phyloP scores from a whole-genome alignment of 805 yeast genomes.

The Zygosaccharomyces rouxii region DNA sequence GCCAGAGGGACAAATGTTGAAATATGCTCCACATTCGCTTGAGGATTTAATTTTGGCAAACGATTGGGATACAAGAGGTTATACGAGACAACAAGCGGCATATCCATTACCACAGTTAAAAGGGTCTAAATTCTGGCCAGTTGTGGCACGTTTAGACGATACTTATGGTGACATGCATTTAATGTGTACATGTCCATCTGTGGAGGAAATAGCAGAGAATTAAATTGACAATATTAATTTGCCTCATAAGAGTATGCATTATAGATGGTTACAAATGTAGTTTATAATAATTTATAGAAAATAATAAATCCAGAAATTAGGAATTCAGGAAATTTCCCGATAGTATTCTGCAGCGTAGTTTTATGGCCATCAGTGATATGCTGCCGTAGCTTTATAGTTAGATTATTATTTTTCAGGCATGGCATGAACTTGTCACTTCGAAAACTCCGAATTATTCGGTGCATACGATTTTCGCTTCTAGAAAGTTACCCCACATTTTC shows the following conservation, averaged over 20 bases:
- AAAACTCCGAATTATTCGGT: not conserved
- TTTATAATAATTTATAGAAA: too few species aligned
- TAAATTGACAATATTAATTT: not conserved
- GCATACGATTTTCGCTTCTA: not conserved
- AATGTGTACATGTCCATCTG: constrained; percentile 89
- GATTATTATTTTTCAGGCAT: too few species aligned
- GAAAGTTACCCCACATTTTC: not conserved
- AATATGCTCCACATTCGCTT: constrained; percentile 89
- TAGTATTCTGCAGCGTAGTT: too few species aligned
- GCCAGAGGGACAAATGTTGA: constrained; percentile 63
- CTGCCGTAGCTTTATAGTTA: too few species aligned
- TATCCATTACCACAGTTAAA: constrained; percentile 78
- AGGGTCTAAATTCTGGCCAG: constrained; percentile 87
- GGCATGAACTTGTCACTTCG: too few species aligned
- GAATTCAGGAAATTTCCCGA: too few species aligned
- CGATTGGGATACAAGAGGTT: constrained; percentile 82
- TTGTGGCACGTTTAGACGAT: constrained; percentile 89
- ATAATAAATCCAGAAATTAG: too few species aligned
- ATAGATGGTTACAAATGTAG: not conserved
- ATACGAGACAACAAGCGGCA: constrained; percentile 89
- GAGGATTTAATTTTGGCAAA: constrained; percentile 62
- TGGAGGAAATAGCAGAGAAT: constrained; percentile 58
- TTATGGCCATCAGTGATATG: too few species aligned
- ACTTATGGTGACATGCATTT: constrained; percentile 90
- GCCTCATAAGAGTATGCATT: not conserved